These are phyloP conservation scores for Salicornia ramosissima DNA, from an alignment of 148 eudicot genomes.

Conservation along the genomic window DNA sequence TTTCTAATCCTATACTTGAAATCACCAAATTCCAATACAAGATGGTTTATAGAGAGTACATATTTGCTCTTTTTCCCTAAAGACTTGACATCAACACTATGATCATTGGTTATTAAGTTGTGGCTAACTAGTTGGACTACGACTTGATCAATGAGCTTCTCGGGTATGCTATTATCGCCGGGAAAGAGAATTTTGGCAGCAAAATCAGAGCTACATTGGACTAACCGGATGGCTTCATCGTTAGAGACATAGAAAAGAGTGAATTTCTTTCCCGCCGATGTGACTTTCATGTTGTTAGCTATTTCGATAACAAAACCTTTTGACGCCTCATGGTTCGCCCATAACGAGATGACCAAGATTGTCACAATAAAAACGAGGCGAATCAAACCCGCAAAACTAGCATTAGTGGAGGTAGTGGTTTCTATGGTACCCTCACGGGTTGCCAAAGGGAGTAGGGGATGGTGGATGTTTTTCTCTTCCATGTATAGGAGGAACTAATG, in stretches of 20 bases:
- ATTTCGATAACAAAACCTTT: slow-evolving; percentile 47
- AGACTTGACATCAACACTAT: slow-evolving; percentile 20
- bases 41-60: slow-evolving; percentile 35
- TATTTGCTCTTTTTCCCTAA: slow-evolving; percentile 24
- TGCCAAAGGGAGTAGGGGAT: slow-evolving; percentile 34
- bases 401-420: slow-evolving; percentile 1
- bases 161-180: slow-evolving; percentile 11
- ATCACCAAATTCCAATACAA: slow-evolving; percentile 33
- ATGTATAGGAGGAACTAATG: slow-evolving; percentile 12
- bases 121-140: slow-evolving; percentile 30
- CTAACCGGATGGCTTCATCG: slow-evolving; percentile 45
- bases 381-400: not conserved
- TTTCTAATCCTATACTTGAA: slow-evolving; percentile 26
- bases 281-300: slow-evolving; percentile 33
- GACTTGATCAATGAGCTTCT: slow-evolving; percentile 39
- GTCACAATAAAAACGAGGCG: slow-evolving; percentile 33
- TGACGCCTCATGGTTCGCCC: slow-evolving; percentile 67
- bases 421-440: slow-evolving; percentile 6
- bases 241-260: slow-evolving; percentile 48
- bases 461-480: slow-evolving; percentile 36
- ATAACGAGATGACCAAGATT: slow-evolving; percentile 40
- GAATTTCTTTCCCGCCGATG: slow-evolving; percentile 34
- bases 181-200: slow-evolving; percentile 42
- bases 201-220: slow-evolving; percentile 33
- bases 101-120: slow-evolving; percentile 28